These are phyloP conservation scores for Cercospora sojina DNA, from an alignment of 2,329 filamentous ascomycete species.

Conservation along the genomic window DNA sequence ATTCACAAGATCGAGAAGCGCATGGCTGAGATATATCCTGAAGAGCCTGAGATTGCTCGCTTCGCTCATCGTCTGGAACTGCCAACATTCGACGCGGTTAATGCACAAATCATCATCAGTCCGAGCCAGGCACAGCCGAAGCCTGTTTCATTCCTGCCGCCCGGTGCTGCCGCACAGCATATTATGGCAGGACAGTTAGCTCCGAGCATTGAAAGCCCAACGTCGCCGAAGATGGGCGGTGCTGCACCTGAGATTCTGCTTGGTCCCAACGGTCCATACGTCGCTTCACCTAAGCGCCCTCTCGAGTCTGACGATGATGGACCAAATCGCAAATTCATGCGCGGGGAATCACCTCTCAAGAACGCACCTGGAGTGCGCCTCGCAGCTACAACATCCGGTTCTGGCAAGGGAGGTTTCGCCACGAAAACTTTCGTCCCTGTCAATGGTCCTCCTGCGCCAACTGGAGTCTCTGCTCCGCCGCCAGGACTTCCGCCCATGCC, in stretches of 20 bases:
- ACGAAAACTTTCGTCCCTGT: conserved; percentile 37
- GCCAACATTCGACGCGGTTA: conserved; percentile 73
- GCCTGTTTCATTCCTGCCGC: conserved; percentile 24
- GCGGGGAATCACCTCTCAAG: conserved; percentile 91
- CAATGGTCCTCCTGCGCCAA: conserved; percentile 63
- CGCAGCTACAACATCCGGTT: conserved; percentile 20
- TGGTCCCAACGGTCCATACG: conserved; percentile 38
- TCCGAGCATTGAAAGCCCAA: conserved; percentile 15
- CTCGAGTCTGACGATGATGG: conserved; percentile 62
- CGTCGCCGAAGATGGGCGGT: conserved; percentile 16
- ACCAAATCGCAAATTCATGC: conserved; percentile 79
- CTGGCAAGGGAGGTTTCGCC: conserved; percentile 34
- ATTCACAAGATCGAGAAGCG: conserved; percentile 87
- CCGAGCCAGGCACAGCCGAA: conserved; percentile 69
- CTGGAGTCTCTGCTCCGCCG: conserved; percentile 57
- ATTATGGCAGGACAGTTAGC: conserved; percentile 13
- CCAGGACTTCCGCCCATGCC: conserved; percentile 53
- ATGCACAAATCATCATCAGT: conserved; percentile 79
- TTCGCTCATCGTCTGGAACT: conserved; percentile 75
- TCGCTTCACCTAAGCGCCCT: conserved; percentile 49
- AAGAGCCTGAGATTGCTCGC: conserved; percentile 39
- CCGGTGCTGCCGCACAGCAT: conserved; percentile 8
- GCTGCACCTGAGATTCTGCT: conserved; percentile 30
- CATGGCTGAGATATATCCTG: conserved; percentile 56
- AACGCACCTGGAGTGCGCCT: conserved; percentile 81